phyloP scores from a whole-genome alignment of 2,329 filamentous ascomycete genomes.

The Xylariales sp. region DNA sequence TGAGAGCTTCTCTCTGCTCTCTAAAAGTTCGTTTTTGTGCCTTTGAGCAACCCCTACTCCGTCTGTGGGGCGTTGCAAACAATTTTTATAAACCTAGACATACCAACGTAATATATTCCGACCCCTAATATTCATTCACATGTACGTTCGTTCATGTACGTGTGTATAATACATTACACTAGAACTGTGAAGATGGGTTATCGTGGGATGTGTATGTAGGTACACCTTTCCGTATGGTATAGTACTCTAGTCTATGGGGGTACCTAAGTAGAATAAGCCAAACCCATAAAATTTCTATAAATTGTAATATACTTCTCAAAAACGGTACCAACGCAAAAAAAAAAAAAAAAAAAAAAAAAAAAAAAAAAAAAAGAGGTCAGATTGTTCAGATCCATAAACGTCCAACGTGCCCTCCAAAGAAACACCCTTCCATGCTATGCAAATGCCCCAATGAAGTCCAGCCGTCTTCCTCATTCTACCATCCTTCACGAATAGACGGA shows the following conservation, averaged over 20 bases:
- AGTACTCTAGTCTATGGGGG: not conserved
- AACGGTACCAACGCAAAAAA: not conserved
- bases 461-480: conserved; percentile 2
- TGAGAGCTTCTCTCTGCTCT: conserved; percentile 7
- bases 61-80: not conserved
- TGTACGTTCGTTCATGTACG: not conserved
- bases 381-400: conserved; percentile 19
- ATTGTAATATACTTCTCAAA: not conserved
- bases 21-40: not conserved
- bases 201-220: not conserved
- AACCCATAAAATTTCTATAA: not conserved
- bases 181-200: not conserved
- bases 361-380: not conserved
- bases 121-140: conserved; percentile 8
- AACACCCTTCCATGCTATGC: conserved; percentile 44
- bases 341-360: too few relatives aligned
- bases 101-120: conserved; percentile 27
- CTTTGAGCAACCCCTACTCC: not conserved
- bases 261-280: not conserved
- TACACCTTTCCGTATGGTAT: too few relatives aligned
- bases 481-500: not conserved
- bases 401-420: conserved; percentile 14
- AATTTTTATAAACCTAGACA: conserved; percentile 5
- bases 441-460: conserved; percentile 29
- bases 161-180: not conserved